Evolutionary conservation across 305 asterid species (phyloP).

Genomic region (Fraxinus nigra): DNA sequence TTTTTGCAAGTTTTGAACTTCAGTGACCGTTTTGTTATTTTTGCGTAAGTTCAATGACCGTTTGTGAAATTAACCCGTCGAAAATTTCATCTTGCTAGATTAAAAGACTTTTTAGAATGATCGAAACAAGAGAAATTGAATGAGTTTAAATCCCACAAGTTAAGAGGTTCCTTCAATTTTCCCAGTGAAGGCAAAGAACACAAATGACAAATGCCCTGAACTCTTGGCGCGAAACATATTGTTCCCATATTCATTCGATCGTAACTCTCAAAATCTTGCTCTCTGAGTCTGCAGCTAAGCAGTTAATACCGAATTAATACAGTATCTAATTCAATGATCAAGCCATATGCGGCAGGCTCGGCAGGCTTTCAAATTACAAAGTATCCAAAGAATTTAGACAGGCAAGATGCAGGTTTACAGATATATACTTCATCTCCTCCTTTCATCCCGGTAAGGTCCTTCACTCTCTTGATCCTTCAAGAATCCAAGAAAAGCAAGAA

Average conservation of each 20-base stretch:
- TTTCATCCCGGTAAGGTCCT: conserved; percentile 41
- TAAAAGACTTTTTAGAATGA: neutral
- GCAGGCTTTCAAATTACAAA: neutral
- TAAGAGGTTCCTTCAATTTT: neutral
- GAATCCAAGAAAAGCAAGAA: conserved; percentile 69
- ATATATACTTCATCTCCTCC: conserved; percentile 21
- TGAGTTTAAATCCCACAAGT: neutral
- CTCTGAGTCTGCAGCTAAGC: neutral
- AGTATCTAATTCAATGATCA: neutral
- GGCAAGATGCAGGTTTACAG: neutral
- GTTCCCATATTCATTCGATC: neutral
- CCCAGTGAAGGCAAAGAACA: neutral
- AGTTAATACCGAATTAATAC: neutral
- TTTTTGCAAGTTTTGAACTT: too few relatives aligned
- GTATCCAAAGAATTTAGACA: neutral
- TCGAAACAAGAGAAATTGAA: neutral
- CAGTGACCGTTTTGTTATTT: too few relatives aligned
- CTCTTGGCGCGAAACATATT: neutral
- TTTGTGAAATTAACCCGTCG: neutral
- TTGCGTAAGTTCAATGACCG: too few relatives aligned
- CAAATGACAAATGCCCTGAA: neutral
- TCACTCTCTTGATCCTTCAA: conserved; percentile 73
- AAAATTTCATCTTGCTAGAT: neutral
- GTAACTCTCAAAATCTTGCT: neutral
- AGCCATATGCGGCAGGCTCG: neutral